Evolutionary conservation across 495 filamentous ascomycete species (phyloP), one percentile per base, ranked within the genome.

Genomic region (Trichoderma parareesei): DNA sequence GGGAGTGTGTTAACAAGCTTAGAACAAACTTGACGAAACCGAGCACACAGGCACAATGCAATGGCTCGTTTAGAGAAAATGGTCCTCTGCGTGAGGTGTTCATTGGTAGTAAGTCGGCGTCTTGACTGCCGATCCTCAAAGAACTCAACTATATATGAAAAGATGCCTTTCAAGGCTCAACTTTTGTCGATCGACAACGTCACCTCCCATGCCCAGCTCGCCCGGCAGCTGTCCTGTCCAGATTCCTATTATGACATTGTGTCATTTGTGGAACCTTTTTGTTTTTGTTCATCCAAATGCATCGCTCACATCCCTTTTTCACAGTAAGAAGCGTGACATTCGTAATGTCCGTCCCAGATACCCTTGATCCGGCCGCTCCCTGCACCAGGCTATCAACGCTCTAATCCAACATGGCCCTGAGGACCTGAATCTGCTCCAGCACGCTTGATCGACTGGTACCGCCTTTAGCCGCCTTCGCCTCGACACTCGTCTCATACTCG

Each of bases 401-500:
- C 64, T 69, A 69, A 65, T 18, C 65, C 46, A 81, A 40, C 35
- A 70, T 69, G 68, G 71, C 70, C 78, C 83, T 86, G 57, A 91
- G 76, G 37, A 86, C 78, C 48, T 78, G 73, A 69, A 89, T 85
- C 81, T 91, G 88, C 77, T 87, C 82, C 67, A 81, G 63, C 33
- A 92, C 88, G 37, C 84, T 79, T 60, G 80, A 78, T 73, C 80
- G 82, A 66, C 85, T 89, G 43, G 87, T 89, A 10, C 89, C 89
- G 38, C 89, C 89, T 64, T 84, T 83, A 1, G 87, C 86, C 69
- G 82, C 78, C 73, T 85, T 84, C 72, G 86, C 77, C 77, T 92
- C 89, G 4, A 92, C 89, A 44, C 84, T 86, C 61, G 80, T 80
- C 77, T 90, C 84, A 69, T 90, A 91, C 66, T 91, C 83, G 71